Base-by-base conservation (phyloP, 2,329 filamentous ascomycete species). In the Trichoderma hamatum region DNA sequence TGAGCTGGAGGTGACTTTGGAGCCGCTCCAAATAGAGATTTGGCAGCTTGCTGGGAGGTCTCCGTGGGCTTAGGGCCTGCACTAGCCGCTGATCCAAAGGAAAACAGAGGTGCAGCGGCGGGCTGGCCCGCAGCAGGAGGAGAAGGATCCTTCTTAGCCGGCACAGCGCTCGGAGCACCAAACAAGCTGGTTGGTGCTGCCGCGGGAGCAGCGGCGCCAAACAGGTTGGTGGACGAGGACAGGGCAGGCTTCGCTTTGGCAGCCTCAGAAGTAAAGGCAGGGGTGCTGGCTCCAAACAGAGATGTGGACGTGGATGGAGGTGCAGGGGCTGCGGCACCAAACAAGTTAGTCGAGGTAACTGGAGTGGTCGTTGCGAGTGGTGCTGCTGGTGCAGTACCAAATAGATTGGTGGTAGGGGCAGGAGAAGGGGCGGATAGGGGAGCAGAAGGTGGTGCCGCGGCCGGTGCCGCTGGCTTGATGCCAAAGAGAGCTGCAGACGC, bases 11-110 rank as follows among this genome's bases (percentile, higher is more conserved):
- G 76, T 32, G 80, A 80, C 69, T 78, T 79, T 32, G 79, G 76
- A 10, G 77, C 73, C 16, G 77, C 73, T 16, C 77, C 78, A 66
- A 84, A 83, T 16, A 81, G 71, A 16, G 81, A 78, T 72, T 81
- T 82, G 16, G 76, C 61, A 24, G 73, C 65, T 5, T 77, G 67
- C 13, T 75, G 72, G 16, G 74, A 71, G 56, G 74, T 72, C 26
- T 74, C 75, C 49, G 78, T 78, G 2, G 75, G 69, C 64, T 78
- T 78, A 43, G 59, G 72, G 72, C 36, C 71, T 70, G 32, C 70
- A 24, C 58, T 71, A 3, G 77, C 70, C 58, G 74, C 71, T 19
- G 72, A 71, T 16, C 76, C 78, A 61, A 82, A 83, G 64, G 71
- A 76, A 72, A 82, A 79, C 5, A 74, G 72, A 19, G 79, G 75